phyloP scores from a whole-genome alignment of 2,329 filamentous ascomycete genomes.

The Byssothecium circinans region DNA sequence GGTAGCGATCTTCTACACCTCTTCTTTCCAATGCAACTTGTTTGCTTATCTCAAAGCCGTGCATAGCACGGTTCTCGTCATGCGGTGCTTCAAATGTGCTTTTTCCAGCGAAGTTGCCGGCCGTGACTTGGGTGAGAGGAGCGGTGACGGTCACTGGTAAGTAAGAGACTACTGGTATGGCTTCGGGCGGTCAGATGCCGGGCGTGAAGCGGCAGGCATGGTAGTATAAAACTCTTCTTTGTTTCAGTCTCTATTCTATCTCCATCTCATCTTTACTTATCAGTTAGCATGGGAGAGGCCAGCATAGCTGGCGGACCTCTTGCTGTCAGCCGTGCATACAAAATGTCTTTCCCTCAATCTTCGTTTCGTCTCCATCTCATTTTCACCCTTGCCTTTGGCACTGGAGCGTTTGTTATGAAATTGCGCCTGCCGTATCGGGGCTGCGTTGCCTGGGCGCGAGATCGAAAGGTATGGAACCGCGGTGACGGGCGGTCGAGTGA shows the following conservation, averaged over 20 bases:
- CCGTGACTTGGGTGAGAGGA: not conserved
- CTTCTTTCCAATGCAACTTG: constrained; percentile 16
- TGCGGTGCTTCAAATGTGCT: not conserved
- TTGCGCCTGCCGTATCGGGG: no score
- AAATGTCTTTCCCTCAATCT: not conserved
- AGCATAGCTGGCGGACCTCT: no score
- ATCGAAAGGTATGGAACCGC: no score
- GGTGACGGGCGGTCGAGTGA: no score
- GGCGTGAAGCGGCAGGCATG: not conserved
- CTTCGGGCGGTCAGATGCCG: not conserved
- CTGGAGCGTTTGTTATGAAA: no score
- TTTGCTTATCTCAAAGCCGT: constrained; percentile 4
- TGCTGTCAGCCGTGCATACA: no score
- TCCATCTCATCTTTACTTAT: no score
- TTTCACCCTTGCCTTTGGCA: not conserved
- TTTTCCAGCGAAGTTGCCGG: not conserved
- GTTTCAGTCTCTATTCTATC: no score
- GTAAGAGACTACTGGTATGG: not conserved
- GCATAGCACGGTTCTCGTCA: not conserved
- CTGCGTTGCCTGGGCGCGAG: no score
- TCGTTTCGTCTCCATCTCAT: not conserved
- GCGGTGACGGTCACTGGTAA: not conserved
- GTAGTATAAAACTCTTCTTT: not conserved
- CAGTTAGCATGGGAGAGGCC: no score
- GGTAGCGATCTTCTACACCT: constrained; percentile 40